phyloP scores from a whole-genome alignment of 345 rosid genomes.

The Eucalyptus cladocalyx region DNA sequence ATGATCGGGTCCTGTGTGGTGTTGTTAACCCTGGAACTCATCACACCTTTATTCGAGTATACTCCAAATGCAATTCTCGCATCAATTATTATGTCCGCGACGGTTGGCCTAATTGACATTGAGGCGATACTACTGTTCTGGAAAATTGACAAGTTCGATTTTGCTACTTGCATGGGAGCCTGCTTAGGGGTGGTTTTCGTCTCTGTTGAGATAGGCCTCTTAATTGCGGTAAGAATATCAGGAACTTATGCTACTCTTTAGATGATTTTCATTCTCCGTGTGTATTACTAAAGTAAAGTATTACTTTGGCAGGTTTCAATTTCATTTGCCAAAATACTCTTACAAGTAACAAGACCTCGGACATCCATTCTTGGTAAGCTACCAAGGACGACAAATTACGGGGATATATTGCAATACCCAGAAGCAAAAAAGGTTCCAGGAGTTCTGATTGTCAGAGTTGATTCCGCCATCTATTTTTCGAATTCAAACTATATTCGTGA shows the following conservation, averaged over 20 bases:
- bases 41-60: slow-evolving; percentile 65
- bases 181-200: slow-evolving; percentile 69
- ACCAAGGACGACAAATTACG: slow-evolving; percentile 48
- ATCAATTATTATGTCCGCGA: slow-evolving; percentile 61
- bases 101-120: slow-evolving; percentile 37
- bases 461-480: slow-evolving; percentile 77
- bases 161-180: slow-evolving; percentile 67
- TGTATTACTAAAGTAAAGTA: neutral
- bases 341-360: slow-evolving; percentile 77
- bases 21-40: slow-evolving; percentile 37
- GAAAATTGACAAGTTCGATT: slow-evolving; percentile 74
- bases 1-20: slow-evolving; percentile 56
- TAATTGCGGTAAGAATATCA: slow-evolving; percentile 32
- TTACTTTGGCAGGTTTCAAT: slow-evolving; percentile 41
- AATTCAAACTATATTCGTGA: slow-evolving; percentile 70
- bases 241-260: neutral
- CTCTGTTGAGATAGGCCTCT: slow-evolving; percentile 61
- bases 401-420: slow-evolving; percentile 64
- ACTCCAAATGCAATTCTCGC: slow-evolving; percentile 69
- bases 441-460: slow-evolving; percentile 59
- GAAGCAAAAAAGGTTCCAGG: slow-evolving; percentile 64
- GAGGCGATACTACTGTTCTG: slow-evolving; percentile 44
- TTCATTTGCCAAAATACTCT: slow-evolving; percentile 68
- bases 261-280: neutral
- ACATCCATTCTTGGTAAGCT: slow-evolving; percentile 73